These are phyloP conservation scores for Desmodesmus armatus DNA, from an alignment of 139 green algal genomes.

Conservation along the genomic window DNA sequence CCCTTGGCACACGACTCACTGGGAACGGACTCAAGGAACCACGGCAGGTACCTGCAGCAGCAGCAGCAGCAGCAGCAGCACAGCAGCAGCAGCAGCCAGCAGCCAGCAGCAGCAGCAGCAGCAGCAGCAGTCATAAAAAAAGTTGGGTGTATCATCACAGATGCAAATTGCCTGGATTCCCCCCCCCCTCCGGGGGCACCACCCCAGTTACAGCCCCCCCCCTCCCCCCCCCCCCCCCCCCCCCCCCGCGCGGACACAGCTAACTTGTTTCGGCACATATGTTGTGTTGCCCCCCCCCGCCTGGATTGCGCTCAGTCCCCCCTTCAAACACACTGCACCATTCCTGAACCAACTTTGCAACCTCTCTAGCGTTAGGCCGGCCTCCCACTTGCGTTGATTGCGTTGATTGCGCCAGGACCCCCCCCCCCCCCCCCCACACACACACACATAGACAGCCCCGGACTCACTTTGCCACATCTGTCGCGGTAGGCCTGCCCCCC, in stretches of 20 bases:
- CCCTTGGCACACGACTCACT: constrained; percentile 80
- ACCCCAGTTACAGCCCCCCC: too few species aligned
- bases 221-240: too few species aligned
- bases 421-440: too few species aligned
- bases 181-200: too few species aligned
- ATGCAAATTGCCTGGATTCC: not conserved
- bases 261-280: too few species aligned
- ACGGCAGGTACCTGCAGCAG: constrained; percentile 72
- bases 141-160: not conserved
- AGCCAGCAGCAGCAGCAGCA: not conserved
- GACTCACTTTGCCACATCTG: not conserved
- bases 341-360: not conserved
- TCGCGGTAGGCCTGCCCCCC: not conserved
- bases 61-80: too few species aligned
- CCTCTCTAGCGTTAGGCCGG: not conserved
- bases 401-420: too few species aligned
- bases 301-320: not conserved
- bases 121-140: not conserved
- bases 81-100: not conserved
- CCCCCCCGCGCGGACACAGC: too few species aligned
- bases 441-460: not conserved
- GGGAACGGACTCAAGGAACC: constrained; percentile 86
- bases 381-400: too few species aligned
- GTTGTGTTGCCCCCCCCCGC: too few species aligned
- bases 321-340: not conserved